Conservation (phyloP, 306 rosid species). For the Quercus aquifolioides region DNA sequence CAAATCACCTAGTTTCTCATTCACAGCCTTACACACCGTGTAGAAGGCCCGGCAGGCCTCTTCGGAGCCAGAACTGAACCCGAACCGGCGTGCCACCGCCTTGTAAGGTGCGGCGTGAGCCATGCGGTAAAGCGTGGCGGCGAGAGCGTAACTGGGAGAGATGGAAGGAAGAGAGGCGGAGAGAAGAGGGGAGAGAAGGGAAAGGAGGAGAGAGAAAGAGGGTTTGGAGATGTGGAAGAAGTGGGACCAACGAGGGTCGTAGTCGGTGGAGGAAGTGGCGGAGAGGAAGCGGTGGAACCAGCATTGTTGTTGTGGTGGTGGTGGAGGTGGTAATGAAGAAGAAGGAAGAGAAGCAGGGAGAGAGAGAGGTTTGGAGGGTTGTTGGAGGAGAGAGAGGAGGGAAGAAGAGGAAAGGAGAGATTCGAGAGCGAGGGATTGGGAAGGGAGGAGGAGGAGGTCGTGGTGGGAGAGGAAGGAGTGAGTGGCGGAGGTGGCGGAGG, state of each 20-base stretch:
- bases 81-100: constrained; percentile 55
- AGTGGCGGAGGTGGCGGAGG: constrained; percentile 35
- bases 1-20: constrained; percentile 42
- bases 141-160: constrained; percentile 51
- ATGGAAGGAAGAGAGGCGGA: constrained; percentile 35
- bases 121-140: constrained; percentile 63
- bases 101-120: constrained; percentile 68
- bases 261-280: constrained; percentile 27
- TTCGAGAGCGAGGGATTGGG: constrained; percentile 16
- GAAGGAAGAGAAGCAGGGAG: constrained; percentile 31
- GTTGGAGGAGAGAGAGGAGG: constrained; percentile 55
- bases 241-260: constrained; percentile 49
- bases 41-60: constrained; percentile 63
- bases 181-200: constrained; percentile 40
- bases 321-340: constrained; percentile 8
- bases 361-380: constrained; percentile 46
- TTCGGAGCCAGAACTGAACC: constrained; percentile 36
- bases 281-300: constrained; percentile 74
- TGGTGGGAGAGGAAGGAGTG: constrained; percentile 57
- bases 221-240: constrained; percentile 64
- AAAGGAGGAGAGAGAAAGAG: constrained; percentile 59
- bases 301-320: constrained; percentile 17
- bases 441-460: constrained; percentile 57
- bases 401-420: constrained; percentile 19
- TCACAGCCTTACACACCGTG: constrained; percentile 48